Base-by-base conservation (phyloP, 176 grass and related monocot species). In the Triticum turgidum region DNA sequence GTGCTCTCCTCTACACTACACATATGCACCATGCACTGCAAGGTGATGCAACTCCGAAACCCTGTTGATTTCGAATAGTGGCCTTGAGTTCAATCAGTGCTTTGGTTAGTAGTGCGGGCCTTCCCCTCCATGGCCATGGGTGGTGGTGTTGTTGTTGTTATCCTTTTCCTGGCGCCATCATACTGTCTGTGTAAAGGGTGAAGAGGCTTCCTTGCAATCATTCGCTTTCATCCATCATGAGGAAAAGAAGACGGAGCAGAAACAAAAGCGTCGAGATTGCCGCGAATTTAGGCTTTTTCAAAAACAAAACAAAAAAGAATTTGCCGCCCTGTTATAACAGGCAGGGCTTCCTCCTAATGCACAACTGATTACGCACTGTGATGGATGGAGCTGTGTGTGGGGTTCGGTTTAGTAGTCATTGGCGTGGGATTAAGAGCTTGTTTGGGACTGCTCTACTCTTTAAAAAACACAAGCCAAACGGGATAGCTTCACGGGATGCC, bases 151-250 rank as follows among this genome's bases (percentile, higher is more conserved):
- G 49, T 15, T 52, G 52, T 56, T 56, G 74, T 72, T 74, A 83
- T 90, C 35, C 74, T 80, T 87, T 87, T 83, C 80, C 80, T 75
- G 65, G 45, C 17, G 80, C 59, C 80, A 87, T 90, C 65, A 90
- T 87, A n/a, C 24, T 90, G 89, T 87, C 89, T 20, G 66, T 38
- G 66, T 49, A 90, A 75, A 64, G 80, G 64, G 3, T 25, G 64
- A 62, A 67, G 61, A 75, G 75, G 80, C 76, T 87, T 91, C 80
- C 67, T 42, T 11, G 84, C 80, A 79, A 91, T 91, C 89, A 91
- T 90, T 74, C 47, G 9, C 33, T 33, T 32, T 21, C 74, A 67
- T 65, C 18, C 65, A 87, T 69, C 74, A 79, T 75, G 58, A 74
- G 69, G 38, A 41, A 52, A 82, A 72, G 39, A 32, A 54, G 33